phyloP scores from a whole-genome alignment of 1,139 yeast genomes.

The Suhomyces bribrorum region DNA sequence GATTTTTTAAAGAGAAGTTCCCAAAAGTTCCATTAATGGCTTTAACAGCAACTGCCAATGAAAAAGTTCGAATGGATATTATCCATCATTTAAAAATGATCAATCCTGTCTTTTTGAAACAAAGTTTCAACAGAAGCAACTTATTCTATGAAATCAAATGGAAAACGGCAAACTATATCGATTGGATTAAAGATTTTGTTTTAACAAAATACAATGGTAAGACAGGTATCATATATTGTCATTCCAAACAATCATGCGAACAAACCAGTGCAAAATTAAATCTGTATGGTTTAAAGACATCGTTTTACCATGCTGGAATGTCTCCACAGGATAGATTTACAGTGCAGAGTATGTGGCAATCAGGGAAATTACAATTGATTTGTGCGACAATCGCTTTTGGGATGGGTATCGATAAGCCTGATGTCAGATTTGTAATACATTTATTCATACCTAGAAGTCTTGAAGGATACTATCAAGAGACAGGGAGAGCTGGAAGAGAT shows the following conservation, averaged over 20 bases:
- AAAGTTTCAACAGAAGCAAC: conserved; percentile 89
- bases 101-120: conserved; percentile 58
- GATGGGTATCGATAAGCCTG: conserved; percentile 97
- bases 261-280: conserved; percentile 65
- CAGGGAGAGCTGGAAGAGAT: conserved; percentile 99
- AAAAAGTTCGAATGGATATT: conserved; percentile 85
- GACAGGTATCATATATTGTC: conserved; percentile 93
- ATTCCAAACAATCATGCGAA: conserved; percentile 87
- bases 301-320: conserved; percentile 94
- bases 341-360: conserved; percentile 84
- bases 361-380: conserved; percentile 66
- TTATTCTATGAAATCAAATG: conserved; percentile 73
- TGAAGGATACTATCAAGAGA: conserved; percentile 96
- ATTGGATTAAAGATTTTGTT: conserved; percentile 62
- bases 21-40: conserved; percentile 93
- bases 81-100: conserved; percentile 66
- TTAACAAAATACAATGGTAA: conserved; percentile 51
- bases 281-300: conserved; percentile 62
- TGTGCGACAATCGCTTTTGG: conserved; percentile 99
- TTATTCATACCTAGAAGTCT: conserved; percentile 84
- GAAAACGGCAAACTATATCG: conserved; percentile 59
- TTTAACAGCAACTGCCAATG: conserved; percentile 95
- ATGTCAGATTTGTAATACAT: conserved; percentile 89
- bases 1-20: conserved; percentile 67
- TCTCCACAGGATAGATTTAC: conserved; percentile 67